phyloP scores from a whole-genome alignment of 331 rosid species.

The Cydonia oblonga region DNA sequence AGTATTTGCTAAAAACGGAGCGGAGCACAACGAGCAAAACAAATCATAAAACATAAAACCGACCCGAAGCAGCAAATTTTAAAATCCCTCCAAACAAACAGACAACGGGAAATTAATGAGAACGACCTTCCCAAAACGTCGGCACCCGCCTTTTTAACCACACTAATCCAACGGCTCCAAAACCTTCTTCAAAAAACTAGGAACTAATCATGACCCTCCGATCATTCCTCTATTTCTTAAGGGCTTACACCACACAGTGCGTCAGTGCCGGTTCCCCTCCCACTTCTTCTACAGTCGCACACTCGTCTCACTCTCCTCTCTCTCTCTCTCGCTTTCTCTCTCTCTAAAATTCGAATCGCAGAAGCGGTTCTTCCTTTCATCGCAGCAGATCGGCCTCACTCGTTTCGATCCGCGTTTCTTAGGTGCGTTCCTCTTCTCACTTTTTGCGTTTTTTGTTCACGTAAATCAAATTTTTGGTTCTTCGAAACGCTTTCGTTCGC shows the following conservation, averaged over 20 bases:
- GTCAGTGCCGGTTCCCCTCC: neutral
- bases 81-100: neutral
- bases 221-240: neutral
- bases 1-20: neutral
- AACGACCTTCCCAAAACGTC: neutral
- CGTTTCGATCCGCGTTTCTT: slow-evolving; percentile 1
- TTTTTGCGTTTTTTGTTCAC: neutral
- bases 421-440: slow-evolving; percentile 7
- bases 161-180: neutral
- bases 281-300: neutral
- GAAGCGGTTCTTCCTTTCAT: slow-evolving; percentile 13
- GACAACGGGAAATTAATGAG: neutral
- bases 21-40: neutral
- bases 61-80: neutral
- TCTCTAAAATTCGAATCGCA: neutral
- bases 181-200: neutral
- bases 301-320: neutral
- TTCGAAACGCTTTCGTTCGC: neutral
- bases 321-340: neutral
- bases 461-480: neutral
- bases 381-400: slow-evolving; percentile 12
- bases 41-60: neutral
- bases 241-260: slow-evolving; percentile 9
- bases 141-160: neutral
- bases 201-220: slow-evolving; percentile 11